These are phyloP conservation scores for Plasmodium cynomolgi DNA, from an alignment of 169 alveolate genomes.

Conservation along the genomic window DNA sequence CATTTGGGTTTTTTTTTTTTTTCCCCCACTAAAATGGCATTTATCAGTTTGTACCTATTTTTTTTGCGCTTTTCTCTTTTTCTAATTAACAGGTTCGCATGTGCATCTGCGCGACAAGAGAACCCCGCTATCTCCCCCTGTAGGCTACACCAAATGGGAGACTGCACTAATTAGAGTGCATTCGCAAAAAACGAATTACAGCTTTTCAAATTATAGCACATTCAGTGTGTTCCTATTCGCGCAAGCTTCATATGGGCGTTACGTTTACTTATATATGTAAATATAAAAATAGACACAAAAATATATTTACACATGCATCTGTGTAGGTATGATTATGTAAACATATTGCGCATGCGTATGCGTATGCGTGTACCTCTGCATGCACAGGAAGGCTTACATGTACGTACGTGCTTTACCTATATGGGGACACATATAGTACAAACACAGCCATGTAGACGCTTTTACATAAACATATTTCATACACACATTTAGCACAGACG, in stretches of 20 bases:
- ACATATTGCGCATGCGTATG: neutral
- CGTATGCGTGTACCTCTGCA: neutral
- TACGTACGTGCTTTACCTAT: neutral
- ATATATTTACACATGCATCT: neutral
- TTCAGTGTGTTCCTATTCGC: neutral
- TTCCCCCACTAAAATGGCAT: neutral
- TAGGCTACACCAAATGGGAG: neutral
- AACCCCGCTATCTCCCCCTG: neutral
- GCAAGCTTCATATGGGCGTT: neutral
- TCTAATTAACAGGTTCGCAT: neutral
- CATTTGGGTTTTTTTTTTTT: neutral
- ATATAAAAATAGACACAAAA: neutral
- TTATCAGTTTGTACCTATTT: neutral
- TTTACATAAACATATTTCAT: neutral
- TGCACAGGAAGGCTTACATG: neutral
- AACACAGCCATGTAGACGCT: neutral
- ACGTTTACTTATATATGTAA: neutral
- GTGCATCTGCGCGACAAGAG: neutral
- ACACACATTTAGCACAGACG: neutral
- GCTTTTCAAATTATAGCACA: neutral
- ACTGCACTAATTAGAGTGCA: neutral
- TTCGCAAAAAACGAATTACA: neutral
- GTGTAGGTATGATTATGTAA: neutral
- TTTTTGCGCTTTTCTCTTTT: neutral
- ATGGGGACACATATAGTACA: neutral